Evolutionary conservation across 2,329 filamentous ascomycete species (phyloP), one percentile per base, ranked within the genome.

Genomic region (Stemphylium lycopersici): DNA sequence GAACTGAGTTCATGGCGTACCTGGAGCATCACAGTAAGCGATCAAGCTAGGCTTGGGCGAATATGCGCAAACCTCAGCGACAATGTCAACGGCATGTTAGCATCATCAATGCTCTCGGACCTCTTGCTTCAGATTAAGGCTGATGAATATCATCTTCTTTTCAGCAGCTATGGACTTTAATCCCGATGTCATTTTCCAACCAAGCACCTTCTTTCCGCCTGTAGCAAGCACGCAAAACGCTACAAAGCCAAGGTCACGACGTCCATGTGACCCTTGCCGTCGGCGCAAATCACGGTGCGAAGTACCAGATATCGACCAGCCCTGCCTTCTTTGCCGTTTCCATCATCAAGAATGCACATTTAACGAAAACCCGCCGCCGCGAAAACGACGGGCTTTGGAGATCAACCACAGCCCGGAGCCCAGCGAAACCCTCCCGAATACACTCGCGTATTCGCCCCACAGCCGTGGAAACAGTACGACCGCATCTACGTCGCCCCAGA

Each of bases 271-370:
- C 73, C 81, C 85, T 36, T 91, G 89, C 73, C 80, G 84, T 52
- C 82, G 81, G 68, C 82, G 86, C 58, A 85, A 87, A 67, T 83
- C 83, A 61, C 84, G 84, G 76, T 91, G 89, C 76, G 83, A 89
- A 60, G 81, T 87, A 70, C 84, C 87, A 59, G 87, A 90, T 66
- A 86, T 86, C 59, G 84, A 87, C 57, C 78, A 78, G 22, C 78
- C 79, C 52, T 91, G 89, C 72, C 79, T 87, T 56, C 80, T 87
- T 49, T 91, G 89, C 72, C 84, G 86, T 66, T 83, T 84, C 67
- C 84, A 84, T 70, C 83, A 82, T 47, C 82, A 87, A 66, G 84
- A 87, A 53, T 91, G 89, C 74, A 90, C 88, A 24, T 83, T 90
- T 67, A 77, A 83, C 38, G 83, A 84, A 48, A 88, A 87, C 70